Evolutionary conservation across 768 basidiomycete genomes (phyloP), one percentile per base, ranked within the genome.

Genomic region (Fomitopsis pulvina): DNA sequence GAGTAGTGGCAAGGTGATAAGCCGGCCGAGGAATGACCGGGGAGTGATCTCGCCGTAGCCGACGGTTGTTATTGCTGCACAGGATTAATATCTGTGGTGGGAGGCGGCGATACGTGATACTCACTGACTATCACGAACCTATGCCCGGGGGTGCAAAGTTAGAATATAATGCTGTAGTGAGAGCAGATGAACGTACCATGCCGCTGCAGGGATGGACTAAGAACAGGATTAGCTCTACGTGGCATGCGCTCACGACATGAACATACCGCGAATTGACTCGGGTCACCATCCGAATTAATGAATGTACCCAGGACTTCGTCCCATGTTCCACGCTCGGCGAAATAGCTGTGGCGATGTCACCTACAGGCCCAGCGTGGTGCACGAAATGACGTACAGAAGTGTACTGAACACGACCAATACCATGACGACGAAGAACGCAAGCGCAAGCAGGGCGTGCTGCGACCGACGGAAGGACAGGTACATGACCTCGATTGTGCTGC

Each of bases 21-120:
- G 70, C 2, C 90, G 83, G 0, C 92, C 92, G n/a, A 94, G 72
- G 65, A 87, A 83, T 1, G 90, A 90, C 11, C 87, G 79, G 0
- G 92, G 92, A 0, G 88, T 90, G 47, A 93, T 89, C 65, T 95
- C 92, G 30, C 92, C 92, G 57, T 92, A 95, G 11, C 92, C 90
- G 1, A 92, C 88, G 0, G 92, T 93, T 2, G 86, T 87, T 54
- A 93, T 92, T 0, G 92, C 85, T 87, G 52, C 14, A 27, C 20
- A 29, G n/a, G 34, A 32, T 4, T 21, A 10, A 10, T 16, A 6
- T 10, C 16, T 4, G 24, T 2, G 25, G 45, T n/a, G 43, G 54
- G 25, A 50, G 20, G 5, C 29, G 37, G 18, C 22, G n/a, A 32
- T 7, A 26, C 30, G 32, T 38, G 7, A 28, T n/a, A 84, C 85